Evolutionary conservation across 495 filamentous ascomycete species (phyloP).

Genomic region (Trypethelium eluteriae): DNA sequence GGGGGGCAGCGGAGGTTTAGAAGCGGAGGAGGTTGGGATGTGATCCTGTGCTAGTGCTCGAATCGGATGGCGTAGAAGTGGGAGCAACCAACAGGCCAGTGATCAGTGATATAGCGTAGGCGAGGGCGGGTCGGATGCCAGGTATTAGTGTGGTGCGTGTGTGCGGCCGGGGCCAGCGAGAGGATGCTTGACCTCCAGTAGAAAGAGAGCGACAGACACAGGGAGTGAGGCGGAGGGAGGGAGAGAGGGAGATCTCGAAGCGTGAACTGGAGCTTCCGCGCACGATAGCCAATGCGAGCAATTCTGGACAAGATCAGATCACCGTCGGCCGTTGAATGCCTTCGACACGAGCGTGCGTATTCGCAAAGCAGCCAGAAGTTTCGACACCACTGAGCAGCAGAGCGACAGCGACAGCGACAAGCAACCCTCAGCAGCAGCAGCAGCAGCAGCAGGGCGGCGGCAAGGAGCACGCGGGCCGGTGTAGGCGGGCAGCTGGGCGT

Average conservation of each 20-base stretch:
- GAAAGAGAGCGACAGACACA: too few species aligned
- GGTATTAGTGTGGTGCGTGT: not conserved
- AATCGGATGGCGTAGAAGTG: constrained; percentile 19
- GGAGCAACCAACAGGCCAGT: constrained; percentile 22
- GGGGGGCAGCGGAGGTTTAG: constrained; percentile 30
- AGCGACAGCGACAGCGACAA: too few species aligned
- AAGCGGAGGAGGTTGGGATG: constrained; percentile 32
- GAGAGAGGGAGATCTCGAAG: not conserved
- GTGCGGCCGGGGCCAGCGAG: constrained; percentile 10
- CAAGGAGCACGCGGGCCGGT: constrained; percentile 11
- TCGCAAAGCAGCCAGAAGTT: constrained; percentile 7
- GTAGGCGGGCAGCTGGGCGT: constrained; percentile 1
- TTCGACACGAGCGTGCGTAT: too few species aligned
- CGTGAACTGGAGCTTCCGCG: not conserved
- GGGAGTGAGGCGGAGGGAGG: not conserved
- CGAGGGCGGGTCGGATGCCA: constrained; percentile 9
- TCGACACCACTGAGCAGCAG: not conserved
- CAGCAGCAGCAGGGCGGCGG: constrained; percentile 8
- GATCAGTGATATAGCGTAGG: constrained; percentile 16
- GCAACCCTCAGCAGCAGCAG: too few species aligned
- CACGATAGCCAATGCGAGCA: too few species aligned
- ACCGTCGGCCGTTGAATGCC: too few species aligned
- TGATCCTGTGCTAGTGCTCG: constrained; percentile 25
- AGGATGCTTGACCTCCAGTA: not conserved
- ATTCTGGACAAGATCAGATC: too few species aligned